Conservation (phyloP, 768 basidiomycete species). For the Boletus bicolor region DNA sequence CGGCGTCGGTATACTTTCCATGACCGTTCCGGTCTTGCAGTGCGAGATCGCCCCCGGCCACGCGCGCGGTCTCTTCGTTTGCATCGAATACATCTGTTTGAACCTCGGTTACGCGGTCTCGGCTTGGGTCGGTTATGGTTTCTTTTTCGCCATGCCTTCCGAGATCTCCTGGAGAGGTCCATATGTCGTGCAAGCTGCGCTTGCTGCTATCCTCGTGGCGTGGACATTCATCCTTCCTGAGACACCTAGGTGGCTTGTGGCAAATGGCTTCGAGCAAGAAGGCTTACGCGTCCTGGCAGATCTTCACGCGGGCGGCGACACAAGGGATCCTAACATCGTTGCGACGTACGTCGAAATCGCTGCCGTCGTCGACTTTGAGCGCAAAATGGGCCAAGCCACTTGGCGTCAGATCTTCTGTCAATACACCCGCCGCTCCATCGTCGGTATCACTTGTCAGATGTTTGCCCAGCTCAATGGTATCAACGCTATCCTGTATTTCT, state of each 20-base stretch:
- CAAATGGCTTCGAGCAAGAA: conserved; percentile 49
- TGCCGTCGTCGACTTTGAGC: conserved; percentile 38
- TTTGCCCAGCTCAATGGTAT: conserved; percentile 57
- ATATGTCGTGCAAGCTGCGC: conserved; percentile 50
- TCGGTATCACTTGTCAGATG: conserved; percentile 55
- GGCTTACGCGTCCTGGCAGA: conserved; percentile 54
- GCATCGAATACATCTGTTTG: conserved; percentile 52
- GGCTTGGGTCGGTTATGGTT: conserved; percentile 48
- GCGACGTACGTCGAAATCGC: conserved; percentile 44
- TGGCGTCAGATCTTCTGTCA: conserved; percentile 50
- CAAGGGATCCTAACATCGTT: conserved; percentile 40
- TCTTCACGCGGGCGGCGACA: conserved; percentile 50
- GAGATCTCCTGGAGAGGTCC: conserved; percentile 57
- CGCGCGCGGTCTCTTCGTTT: conserved; percentile 50
- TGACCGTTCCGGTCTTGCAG: conserved; percentile 49
- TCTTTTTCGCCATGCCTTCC: conserved; percentile 44
- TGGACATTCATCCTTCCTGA: conserved; percentile 51
- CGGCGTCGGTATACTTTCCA: conserved; percentile 49
- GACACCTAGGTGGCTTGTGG: conserved; percentile 53
- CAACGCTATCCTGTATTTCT: conserved; percentile 56
- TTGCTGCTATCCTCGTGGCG: conserved; percentile 44
- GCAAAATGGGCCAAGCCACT: conserved; percentile 38
- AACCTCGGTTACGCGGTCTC: conserved; percentile 49
- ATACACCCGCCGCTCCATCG: conserved; percentile 45
- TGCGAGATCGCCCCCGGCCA: conserved; percentile 46